Evolutionary conservation across 2,329 filamentous ascomycete species (phyloP), one percentile per base, ranked within the genome.

Genomic region (Trichoderma atrobrunneum): DNA sequence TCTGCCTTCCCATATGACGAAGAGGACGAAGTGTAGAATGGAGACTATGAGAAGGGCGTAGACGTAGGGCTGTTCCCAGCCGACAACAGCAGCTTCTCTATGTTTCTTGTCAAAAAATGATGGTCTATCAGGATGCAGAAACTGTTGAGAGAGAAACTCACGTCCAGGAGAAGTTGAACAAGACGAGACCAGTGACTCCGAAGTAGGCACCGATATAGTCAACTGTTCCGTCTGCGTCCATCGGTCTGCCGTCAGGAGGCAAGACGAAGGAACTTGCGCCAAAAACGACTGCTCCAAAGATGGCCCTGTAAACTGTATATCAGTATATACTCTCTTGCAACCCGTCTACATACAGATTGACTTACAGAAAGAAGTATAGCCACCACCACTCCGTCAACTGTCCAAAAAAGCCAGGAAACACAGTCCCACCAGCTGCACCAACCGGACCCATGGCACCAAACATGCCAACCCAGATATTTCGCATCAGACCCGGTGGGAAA

Each of bases 161-260:
- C 85, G 86, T 87, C 82, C 85, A 87, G 1, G 81, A 81, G n/a
- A 87, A 80, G 69, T 85, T 87, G 71, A 87, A 87, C 0, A 86
- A 74, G 1, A 86, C 77, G n/a, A 87, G 74, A 7, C 81, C 80
- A 16, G 77, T 74, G 1, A 82, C 77, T 0, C 81, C 84, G 4
- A 85, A 77, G 7, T 76, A 76, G 2, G 80, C 80, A 0, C 84
- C 86, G 12, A 82, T 70, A 73, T 78, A 83, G 70, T 80, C 79
- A 2, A 80, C 74, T 3, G 74, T 76, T 0, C 79, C 79, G 3
- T 69, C 65, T 21, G 74, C 73, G 3, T 79, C 77, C 1, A 80
- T 74, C 0, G 77, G 78, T 0, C 57, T 70, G 24, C 78, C 77
- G 0, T 62, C 18, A 2, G 74, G 74, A 7, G 51, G 21, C 62